phyloP scores from a whole-genome alignment of 2,329 filamentous ascomycete species.

The Penicillium italicum region DNA sequence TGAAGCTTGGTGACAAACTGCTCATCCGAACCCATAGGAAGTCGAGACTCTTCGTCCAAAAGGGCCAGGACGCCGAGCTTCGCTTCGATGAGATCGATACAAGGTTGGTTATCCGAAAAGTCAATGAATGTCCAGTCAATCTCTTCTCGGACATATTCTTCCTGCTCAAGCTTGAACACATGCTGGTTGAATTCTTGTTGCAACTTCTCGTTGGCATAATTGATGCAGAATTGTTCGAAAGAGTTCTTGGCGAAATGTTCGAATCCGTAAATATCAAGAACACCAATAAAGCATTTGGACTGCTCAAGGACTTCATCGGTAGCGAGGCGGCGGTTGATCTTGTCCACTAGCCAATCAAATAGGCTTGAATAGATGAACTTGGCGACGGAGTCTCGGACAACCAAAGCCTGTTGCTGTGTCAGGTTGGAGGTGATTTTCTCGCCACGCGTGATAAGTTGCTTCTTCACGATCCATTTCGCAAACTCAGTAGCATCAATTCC shows the following conservation, averaged over 20 bases:
- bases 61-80: conserved; percentile 91
- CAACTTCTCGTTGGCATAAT: conserved; percentile 98
- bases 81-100: conserved; percentile 96
- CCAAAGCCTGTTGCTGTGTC: conserved; percentile 85
- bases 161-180: conserved; percentile 97
- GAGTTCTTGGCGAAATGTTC: conserved; percentile 99
- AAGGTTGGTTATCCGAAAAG: conserved; percentile 98
- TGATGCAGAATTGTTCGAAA: conserved; percentile 99
- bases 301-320: conserved; percentile 80
- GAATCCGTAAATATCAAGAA: conserved; percentile 98
- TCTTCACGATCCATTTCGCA: conserved; percentile 98
- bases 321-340: conserved; percentile 86
- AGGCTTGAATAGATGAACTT: conserved; percentile 98
- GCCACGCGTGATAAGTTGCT: conserved; percentile 90
- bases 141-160: conserved; percentile 92
- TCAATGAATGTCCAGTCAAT: conserved; percentile 99
- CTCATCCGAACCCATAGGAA: conserved; percentile 96
- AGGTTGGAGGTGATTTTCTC: conserved; percentile 98
- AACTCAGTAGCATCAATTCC: conserved; percentile 85
- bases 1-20: conserved; percentile 96
- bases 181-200: conserved; percentile 99
- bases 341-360: conserved; percentile 99
- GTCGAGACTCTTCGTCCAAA: conserved; percentile 89
- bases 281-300: conserved; percentile 89
- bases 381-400: conserved; percentile 94